Evolutionary conservation across 2,329 filamentous ascomycete genomes (phyloP), one percentile per base, ranked within the genome.

Genomic region (Nothophaeocryptopus gaeumannii): DNA sequence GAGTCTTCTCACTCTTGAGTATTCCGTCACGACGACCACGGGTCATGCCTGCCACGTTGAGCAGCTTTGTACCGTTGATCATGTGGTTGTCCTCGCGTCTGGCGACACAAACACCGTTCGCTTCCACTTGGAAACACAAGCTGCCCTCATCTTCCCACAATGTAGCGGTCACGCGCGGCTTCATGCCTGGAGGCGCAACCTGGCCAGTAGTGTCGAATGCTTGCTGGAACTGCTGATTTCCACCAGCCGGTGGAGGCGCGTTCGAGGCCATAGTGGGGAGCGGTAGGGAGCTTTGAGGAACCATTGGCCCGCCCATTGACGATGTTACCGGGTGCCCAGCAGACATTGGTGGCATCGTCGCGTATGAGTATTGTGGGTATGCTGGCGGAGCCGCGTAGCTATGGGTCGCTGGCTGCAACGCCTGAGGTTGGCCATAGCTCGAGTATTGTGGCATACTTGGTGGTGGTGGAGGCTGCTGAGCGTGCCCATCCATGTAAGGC

Each of bases 111-210:
- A 99, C 92, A 40, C 92, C 92, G 60, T 93, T 86, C 3, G 93
- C 92, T 71, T 97, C 93, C 1, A 97, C 93, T 69, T 97, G 93
- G 68, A 97, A 99, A 73, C 93, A 99, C 29, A 97, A 77, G 67
- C 90, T 97, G 31, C 93, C 93, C 67, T 99, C 93, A 60, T 99
- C 93, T 75, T 97, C 93, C 93, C 93, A 99, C 16, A 99, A 71
- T 0, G 93, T 99, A 8, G 93, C 93, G 4, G 93, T 97, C 26
- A 99, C 93, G 55, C 92, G 80, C 14, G 93, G 93, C 75, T 97
- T 97, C 83, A 96, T 95, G 29, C 92, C 92, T 2, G 88, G 88
- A 8, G 93, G 93, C 13, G 90, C 88, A 52, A 95, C 75, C 70
- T 97, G 93, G 8, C 93, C 93, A n/a, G 89, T 95, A 7, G 85